phyloP scores from a whole-genome alignment of 192 early-diverging fungal genomes.

The Diversispora epigaea region DNA sequence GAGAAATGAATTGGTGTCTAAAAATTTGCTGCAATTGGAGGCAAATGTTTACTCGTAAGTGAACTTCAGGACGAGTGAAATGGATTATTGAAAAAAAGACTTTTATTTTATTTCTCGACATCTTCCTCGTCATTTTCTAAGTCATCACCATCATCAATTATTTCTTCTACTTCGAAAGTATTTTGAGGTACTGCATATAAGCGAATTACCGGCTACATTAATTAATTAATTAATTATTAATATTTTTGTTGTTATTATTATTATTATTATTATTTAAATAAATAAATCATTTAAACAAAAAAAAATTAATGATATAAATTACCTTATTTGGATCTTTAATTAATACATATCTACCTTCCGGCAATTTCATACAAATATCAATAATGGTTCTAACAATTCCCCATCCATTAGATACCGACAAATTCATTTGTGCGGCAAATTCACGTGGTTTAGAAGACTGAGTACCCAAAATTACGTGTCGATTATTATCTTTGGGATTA shows the following conservation, averaged over 20 bases:
- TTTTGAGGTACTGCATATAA: slow-evolving; percentile 76
- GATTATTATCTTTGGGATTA: slow-evolving; percentile 71
- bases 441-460: slow-evolving; percentile 86
- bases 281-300: not conserved
- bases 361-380: slow-evolving; percentile 76
- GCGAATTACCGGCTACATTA: slow-evolving; percentile 62
- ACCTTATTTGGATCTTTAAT: slow-evolving; percentile 94
- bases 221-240: not conserved
- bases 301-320: not conserved
- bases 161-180: slow-evolving; percentile 61
- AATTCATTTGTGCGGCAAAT: slow-evolving; percentile 86
- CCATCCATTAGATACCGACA: slow-evolving; percentile 86
- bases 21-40: too few species aligned
- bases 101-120: not conserved
- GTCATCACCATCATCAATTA: slow-evolving; percentile 48
- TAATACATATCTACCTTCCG: slow-evolving; percentile 95
- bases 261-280: not conserved
- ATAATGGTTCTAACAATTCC: slow-evolving; percentile 94
- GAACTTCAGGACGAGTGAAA: too few species aligned
- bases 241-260: not conserved
- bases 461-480: slow-evolving; percentile 83
- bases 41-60: too few species aligned
- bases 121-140: slow-evolving; percentile 42
- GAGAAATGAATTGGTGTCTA: too few species aligned
- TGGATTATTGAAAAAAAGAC: too few species aligned